These are phyloP conservation scores for Calonectria montana DNA, from an alignment of 2,329 filamentous ascomycete genomes.

Conservation along the genomic window DNA sequence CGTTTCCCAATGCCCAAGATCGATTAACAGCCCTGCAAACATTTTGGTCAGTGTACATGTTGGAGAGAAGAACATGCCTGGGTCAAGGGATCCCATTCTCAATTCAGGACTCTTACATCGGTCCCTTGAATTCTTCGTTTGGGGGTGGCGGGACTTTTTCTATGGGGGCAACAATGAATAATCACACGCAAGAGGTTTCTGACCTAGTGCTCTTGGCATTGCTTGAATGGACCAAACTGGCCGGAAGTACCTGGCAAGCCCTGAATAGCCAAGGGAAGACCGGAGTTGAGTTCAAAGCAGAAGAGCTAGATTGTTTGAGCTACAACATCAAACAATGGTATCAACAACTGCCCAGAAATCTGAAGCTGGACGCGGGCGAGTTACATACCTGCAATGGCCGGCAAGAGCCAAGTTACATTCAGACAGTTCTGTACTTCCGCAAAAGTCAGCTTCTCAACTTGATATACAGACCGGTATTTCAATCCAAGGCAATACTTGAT, in stretches of 20 bases:
- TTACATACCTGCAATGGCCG: background rate
- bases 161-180: background rate
- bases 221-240: constrained; percentile 16
- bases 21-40: background rate
- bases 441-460: constrained; percentile 11
- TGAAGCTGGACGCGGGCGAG: background rate
- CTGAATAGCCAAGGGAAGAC: constrained; percentile 1
- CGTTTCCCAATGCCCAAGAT: background rate
- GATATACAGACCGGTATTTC: constrained; percentile 4
- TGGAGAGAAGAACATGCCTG: constrained; percentile 15
- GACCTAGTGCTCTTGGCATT: background rate
- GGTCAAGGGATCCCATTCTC: constrained; percentile 14
- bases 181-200: background rate
- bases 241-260: constrained; percentile 3
- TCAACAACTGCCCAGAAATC: background rate
- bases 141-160: background rate
- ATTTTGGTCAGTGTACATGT: constrained; percentile 14
- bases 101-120: constrained; percentile 11
- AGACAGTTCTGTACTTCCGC: constrained; percentile 1
- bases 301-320: background rate
- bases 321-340: constrained; percentile 2
- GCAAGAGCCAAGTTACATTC: background rate
- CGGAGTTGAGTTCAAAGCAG: background rate
- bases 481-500: background rate
- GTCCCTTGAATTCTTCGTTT: background rate